phyloP scores from a whole-genome alignment of 768 basidiomycete genomes.

The Rhodotorula sphaerocarpa region DNA sequence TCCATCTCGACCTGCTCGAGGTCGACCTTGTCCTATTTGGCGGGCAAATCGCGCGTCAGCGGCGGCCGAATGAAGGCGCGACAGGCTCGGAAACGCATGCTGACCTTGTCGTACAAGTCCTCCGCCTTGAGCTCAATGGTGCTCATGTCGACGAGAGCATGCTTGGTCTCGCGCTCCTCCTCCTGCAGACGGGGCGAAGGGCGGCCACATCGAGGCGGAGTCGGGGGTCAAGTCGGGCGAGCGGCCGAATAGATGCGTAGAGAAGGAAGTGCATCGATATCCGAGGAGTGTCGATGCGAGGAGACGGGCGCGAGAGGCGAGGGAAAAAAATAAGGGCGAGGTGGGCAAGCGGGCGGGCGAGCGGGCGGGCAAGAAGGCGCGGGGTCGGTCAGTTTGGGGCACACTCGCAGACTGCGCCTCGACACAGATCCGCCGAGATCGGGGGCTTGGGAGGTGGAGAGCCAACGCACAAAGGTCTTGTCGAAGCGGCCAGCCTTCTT shows the following conservation, averaged over 20 bases:
- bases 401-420: too few species aligned
- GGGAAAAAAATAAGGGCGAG: background rate
- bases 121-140: conserved; percentile 84
- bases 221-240: background rate
- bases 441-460: too few species aligned
- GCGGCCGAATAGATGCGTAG: background rate
- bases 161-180: conserved; percentile 35
- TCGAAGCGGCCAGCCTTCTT: conserved; percentile 34
- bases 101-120: conserved; percentile 50
- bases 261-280: too few species aligned
- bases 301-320: background rate
- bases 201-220: too few species aligned
- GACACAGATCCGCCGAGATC: too few species aligned
- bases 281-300: too few species aligned
- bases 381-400: too few species aligned
- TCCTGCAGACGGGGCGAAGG: conserved; percentile 11
- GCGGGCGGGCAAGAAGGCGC: background rate
- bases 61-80: too few species aligned
- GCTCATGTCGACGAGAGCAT: conserved; percentile 81
- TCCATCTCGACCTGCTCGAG: conserved; percentile 92
- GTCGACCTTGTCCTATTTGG: conserved; percentile 76
- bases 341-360: background rate
- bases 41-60: background rate
- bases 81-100: background rate
- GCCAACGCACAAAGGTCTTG: conserved; percentile 29